Percentiles rank a stretch among this genome's conserved stretches.
phyloP scores from a whole-genome alignment of 1,139 yeast species.

The Blastobotrys buckinghamii region DNA sequence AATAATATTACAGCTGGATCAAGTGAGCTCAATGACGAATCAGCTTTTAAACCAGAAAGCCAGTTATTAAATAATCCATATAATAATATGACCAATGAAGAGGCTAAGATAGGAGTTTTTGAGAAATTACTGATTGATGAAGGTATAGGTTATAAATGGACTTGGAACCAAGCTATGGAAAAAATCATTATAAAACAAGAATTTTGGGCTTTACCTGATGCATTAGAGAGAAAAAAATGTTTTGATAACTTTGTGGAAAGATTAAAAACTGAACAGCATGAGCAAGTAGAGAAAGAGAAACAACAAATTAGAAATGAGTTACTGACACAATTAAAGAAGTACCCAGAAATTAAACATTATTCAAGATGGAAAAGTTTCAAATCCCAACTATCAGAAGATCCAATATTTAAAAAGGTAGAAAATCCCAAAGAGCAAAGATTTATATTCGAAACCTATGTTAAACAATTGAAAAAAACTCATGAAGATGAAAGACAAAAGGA shows the following conservation, averaged over 20 bases:
- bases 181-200: constrained; percentile 51
- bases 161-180: constrained; percentile 65
- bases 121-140: neutral
- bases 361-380: constrained; percentile 65
- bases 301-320: constrained; percentile 53
- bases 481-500: constrained; percentile 18
- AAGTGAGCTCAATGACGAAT: neutral
- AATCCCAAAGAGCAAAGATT: constrained; percentile 24
- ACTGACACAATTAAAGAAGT: constrained; percentile 40
- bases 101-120: neutral
- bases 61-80: neutral
- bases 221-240: constrained; percentile 52
- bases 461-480: constrained; percentile 38
- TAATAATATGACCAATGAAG: neutral
- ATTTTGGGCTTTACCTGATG: constrained; percentile 65
- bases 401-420: constrained; percentile 43
- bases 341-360: constrained; percentile 43
- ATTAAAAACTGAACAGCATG: constrained; percentile 46
- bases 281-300: constrained; percentile 42
- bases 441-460: constrained; percentile 48
- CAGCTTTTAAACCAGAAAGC: neutral
- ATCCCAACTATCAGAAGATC: constrained; percentile 50
- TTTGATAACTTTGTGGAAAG: constrained; percentile 62
- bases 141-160: constrained; percentile 40
- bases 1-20: too few relatives aligned